Percentiles rank a stretch among this genome's conserved stretches.
Evolutionary conservation across 2,329 filamentous ascomycete genomes (phyloP).

Genomic region (Leptodontidium sp.): DNA sequence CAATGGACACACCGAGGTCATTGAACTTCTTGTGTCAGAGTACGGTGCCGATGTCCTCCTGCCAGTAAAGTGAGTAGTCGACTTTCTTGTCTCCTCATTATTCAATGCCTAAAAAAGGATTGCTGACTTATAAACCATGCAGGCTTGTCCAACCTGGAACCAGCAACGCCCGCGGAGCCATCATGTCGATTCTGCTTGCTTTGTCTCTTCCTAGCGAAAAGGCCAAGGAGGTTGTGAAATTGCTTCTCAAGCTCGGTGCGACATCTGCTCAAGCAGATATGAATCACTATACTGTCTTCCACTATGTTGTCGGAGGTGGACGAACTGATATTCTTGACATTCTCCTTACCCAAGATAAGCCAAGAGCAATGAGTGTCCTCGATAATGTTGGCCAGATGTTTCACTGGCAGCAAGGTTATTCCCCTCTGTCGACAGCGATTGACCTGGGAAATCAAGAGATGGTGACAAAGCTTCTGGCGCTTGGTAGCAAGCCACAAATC

Average conservation of each 20-base stretch:
- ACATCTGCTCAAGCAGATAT: constrained; percentile 77
- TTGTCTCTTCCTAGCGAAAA: constrained; percentile 68
- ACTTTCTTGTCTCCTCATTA: constrained; percentile 46
- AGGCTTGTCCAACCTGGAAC: constrained; percentile 35
- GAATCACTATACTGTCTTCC: constrained; percentile 69
- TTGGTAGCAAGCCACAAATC: constrained; percentile 67
- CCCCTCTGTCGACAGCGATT: constrained; percentile 68
- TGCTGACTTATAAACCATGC: background rate
- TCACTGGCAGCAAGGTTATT: constrained; percentile 51
- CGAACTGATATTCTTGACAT: constrained; percentile 57
- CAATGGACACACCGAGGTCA: constrained; percentile 73
- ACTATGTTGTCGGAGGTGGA: constrained; percentile 65
- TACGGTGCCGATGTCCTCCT: constrained; percentile 82
- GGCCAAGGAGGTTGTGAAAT: constrained; percentile 69
- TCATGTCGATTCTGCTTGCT: constrained; percentile 75
- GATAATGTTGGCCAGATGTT: constrained; percentile 63
- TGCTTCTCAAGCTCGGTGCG: constrained; percentile 74
- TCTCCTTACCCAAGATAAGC: constrained; percentile 64
- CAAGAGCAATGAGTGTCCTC: constrained; percentile 68
- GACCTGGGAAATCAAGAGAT: constrained; percentile 58
- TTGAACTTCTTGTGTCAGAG: constrained; percentile 72
- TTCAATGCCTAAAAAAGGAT: constrained; percentile 37
- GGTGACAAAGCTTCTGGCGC: constrained; percentile 67
- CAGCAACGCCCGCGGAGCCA: constrained; percentile 60
- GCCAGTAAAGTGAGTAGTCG: constrained; percentile 65